Base-by-base conservation (phyloP, 2,329 filamentous ascomycete genomes). In the Pseudocercospora musae region DNA sequence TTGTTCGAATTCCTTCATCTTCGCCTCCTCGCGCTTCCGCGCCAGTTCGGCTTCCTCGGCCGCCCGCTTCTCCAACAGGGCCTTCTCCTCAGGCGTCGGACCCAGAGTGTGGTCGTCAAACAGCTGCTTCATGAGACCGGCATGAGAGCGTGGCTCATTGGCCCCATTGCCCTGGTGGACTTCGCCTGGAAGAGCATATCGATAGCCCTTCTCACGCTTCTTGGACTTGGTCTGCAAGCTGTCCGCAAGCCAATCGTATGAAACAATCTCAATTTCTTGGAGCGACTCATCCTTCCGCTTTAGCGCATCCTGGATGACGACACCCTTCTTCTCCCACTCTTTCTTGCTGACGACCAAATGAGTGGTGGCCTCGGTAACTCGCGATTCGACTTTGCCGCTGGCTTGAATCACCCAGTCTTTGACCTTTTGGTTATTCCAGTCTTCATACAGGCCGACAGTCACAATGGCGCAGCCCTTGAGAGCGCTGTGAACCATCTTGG, bases 311-410 rank as follows among this genome's bases (percentile, higher is more conserved):
- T 64, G 46, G 13, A 69, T 50, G 21, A 62, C 11, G 11, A 27
- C 29, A 50, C 59, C 57, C 21, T 64, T 52, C 1, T 58, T 56
- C 4, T 59, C 63, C 74, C 86, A 92, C 15, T 87, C 84, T 33
- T 86, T 81, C 55, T 83, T 78, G 0, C 85, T 86, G 58, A 86
- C 85, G 21, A 96, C 81, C 0, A 96, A 78, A 75, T 96, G 92
- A 0, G 92, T 96, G 9, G 89, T 85, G 0, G 78, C 70, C 4
- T 67, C 63, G 25, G 79, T 80, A 25, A 92, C 76, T 0, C 80
- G 76, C 18, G 91, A 75, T 0, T 80, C 75, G 0, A 78, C 73
- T 0, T 61, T 74, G 1, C 89, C 92, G 6, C 85, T 86, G 62
- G 89, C 85, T 3, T 79, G 72, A 3, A 78, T 78, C 9, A 91